Base-by-base conservation (phyloP, 2,329 filamentous ascomycete genomes). In the Penicillium italicum region DNA sequence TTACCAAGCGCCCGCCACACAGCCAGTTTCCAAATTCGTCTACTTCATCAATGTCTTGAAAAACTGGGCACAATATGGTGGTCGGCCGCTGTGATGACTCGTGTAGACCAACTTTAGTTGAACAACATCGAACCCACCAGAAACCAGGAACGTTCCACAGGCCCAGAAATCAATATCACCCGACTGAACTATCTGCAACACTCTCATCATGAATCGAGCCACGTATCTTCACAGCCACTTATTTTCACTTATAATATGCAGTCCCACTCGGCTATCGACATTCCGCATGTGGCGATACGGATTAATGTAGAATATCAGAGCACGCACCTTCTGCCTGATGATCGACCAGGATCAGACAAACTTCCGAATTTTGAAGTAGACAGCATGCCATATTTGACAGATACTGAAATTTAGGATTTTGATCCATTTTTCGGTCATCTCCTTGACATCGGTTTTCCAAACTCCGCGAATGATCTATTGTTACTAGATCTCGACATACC, bases 381-480 rank as follows among this genome's bases (percentile, higher is more conserved):
- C 31, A 33, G 18, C 12, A 28, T 9, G 4, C 33, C 41, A 28
- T 40, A 30, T 4, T 20, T 22, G 11, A 22, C 40, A 5, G 10
- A 14, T 1, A 16, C 47, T 10, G 47, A 33, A 4, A 8, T 45
- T 11, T 20, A 45, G 2, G 51, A 56, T 20, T 55, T 58, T n/a
- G 59, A 62, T 40, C 46, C 50, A 14, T 41, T 60, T 20, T 55
- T 62, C 10, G 50, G 45, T 6, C 55, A 62, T 49, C 58, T 62
- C 14, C 45, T 58, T 18, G 50, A 62, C 20, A 53, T 62, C 14
- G 55, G 53, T 36, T 49, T 60, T 22, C 55, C 59, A 12, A 62
- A 45, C 6, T 31, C 34, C 2, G 20, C 57, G 9, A 52, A 53
- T 22, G 31, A 57, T 47, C 55, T 46, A 20, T 46, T 48, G 8